Evolutionary conservation across 2,329 filamentous ascomycete genomes (phyloP), one percentile per base, ranked within the genome.

Genomic region (Cordyceps farinosa): DNA sequence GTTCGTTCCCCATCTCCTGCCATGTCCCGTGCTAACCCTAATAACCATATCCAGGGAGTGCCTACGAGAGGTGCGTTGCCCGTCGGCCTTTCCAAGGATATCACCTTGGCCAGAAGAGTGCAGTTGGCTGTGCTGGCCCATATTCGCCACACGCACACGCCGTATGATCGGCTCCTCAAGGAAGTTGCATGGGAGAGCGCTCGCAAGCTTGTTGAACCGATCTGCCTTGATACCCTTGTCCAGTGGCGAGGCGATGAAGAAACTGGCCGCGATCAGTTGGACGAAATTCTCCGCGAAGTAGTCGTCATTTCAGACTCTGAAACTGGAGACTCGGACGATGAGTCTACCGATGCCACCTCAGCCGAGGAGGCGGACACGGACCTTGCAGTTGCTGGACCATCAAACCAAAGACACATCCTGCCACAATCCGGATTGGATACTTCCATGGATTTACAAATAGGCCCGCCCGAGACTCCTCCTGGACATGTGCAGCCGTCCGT

Each of bases 161-260:
- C 84, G 68, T 89, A 89, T 75, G 87, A 89, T 70, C 73, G 82
- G 63, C 76, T 89, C 22, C 75, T 88, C 17, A 81, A 73, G 68
- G 83, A 88, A 69, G 84, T 84, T 5, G 78, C 75, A 22, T 88
- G 84, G 79, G 75, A 78, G 57, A 85, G 84, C 69, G 85, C 86
- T 59, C 80, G 87, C 66, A 87, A 82, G 74, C 80, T 81, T 47
- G 85, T 88, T 51, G 84, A 88, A 68, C 74, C 79, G 38, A 76
- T 86, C 15, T 89, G 87, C 66, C 77, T 89, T 52, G 86, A 88
- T 67, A 78, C 86, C 60, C 82, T 89, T 72, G 83, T 88, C 78
- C 88, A 88, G 82, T 89, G 87, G 87, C 86, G 87, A 76, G 87
- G 87, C 62, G 87, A 89, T 68, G 87, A 89, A 72, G 87, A 89